Base-by-base conservation (phyloP, 352 stramenopile species). In the Phytophthora tubulina region DNA sequence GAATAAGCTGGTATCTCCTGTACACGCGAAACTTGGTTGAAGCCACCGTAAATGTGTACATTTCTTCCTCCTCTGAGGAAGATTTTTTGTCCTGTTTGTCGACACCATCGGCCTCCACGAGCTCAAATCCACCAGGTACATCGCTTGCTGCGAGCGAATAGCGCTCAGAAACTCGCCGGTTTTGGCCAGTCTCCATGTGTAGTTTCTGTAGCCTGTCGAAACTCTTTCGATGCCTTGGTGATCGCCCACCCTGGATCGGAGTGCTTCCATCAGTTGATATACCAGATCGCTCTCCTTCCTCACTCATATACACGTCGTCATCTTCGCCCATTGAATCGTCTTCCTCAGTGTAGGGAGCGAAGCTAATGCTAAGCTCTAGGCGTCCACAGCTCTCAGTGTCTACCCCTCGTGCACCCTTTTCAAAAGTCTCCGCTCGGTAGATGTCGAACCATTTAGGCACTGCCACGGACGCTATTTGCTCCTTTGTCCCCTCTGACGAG, bases 11-110 rank as follows among this genome's bases (percentile, higher is more conserved):
- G 58, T 95, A 93, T 14, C 88, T 81, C n/a, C 81, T 88, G 66
- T 93, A 92, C 45, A 95, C 85, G 38, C 85, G 82, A 60, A 96
- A 96, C 75, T 91, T 94, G 35, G 88, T 96, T 39, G 88, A 93
- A 48, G 86, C 86, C 39, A 96, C 86, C 0, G 79, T 89, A 70
- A 96, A 96, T 15, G 85, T 86, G 83, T 96, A 90, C 88, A 95
- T 95, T 51, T 92, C 85, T 38, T 90, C 66, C 8, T 74, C 67
- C 4, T 79, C 72, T 10, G 53, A 31, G 14, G 60, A 65, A 4
- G 21, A 55, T 46, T 35, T 63, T 15, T 58, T 70, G 30, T 71
- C 68, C 50, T 68, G 70, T 14, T 70, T 51, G 15, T 65, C 64
- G 4, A 45, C 7, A 11, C 21, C 27, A 39, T 79, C 50, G 38